Base-by-base conservation (phyloP, 345 rosid genomes). In the Rhodamnia argentea region DNA sequence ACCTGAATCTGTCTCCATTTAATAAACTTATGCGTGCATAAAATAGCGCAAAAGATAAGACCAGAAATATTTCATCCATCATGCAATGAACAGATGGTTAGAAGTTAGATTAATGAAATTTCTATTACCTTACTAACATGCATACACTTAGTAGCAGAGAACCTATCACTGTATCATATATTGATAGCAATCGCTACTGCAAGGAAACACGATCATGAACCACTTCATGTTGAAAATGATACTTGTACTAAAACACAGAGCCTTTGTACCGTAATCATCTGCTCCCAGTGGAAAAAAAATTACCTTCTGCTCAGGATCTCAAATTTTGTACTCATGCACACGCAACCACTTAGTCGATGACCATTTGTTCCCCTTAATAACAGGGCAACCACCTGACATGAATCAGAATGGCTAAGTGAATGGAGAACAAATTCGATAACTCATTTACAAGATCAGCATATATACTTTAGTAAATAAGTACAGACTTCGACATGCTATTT, bases 331-430 rank as follows among this genome's bases (percentile, higher is more conserved):
- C 81, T 91, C 93, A 37, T 85, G 51, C 29, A 90, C 90, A 59
- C 91, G 92, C 86, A 91, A 83, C 93, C 92, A 91, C 85, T 91
- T 91, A 18, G 93, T 89, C 55, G 90, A 86, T 58, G 93, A 90
- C 93, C 93, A 91, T 85, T 91, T 91, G 85, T 90, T 88, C 40
- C 93, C 93, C 87, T 82, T 89, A 82, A 91, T 89, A 87, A 90
- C 93, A 51, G 92, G 92, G 70, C 92, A 89, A 62, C 92, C 90
- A 86, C 92, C 93, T 91, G 75, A 85, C 42, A 83, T 70, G 84
- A 83, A 83, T 52, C 84, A 83, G 32, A 51, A 47, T 12, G 60
- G 59, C 40, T 20, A 74, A 37, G 40, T 70, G 29, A 74, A 5
- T 85, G 40, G 59, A 85, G 82, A 16, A 56, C 24, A 55, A 55